A percentile compares a stretch with the other conserved stretches of the same genome.
These are phyloP conservation scores for Fusarium sp. DNA, from an alignment of 2,329 filamentous ascomycete genomes.

Conservation along the genomic window DNA sequence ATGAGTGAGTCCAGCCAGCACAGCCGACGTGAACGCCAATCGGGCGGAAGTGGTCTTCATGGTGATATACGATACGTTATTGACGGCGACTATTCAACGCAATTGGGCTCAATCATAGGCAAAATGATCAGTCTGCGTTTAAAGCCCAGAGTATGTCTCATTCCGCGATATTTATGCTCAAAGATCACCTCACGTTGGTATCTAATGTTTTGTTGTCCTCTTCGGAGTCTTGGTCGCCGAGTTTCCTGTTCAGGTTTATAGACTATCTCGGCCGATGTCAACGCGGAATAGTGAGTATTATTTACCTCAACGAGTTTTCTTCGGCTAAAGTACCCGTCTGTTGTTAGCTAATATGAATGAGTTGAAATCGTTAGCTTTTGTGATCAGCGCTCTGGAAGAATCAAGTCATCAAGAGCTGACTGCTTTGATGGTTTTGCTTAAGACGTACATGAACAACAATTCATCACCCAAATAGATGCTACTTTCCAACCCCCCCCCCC, in stretches of 20 bases:
- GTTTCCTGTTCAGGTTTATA: slow-evolving; percentile 41
- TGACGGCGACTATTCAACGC: not conserved
- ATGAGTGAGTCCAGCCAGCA: slow-evolving; percentile 37
- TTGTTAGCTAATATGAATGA: not conserved
- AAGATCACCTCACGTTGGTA: not conserved
- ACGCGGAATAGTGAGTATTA: slow-evolving; percentile 1
- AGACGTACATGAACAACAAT: not conserved
- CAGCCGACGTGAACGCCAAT: slow-evolving; percentile 9
- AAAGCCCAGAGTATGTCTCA: not conserved
- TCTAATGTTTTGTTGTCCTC: slow-evolving; percentile 44
- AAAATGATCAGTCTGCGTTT: not conserved
- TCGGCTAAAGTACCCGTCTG: slow-evolving; percentile 16
- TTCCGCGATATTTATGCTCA: slow-evolving; percentile 33
- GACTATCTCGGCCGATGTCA: slow-evolving; percentile 10
- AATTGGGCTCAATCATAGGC: not conserved
- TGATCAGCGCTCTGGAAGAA: not conserved
- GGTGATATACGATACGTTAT: slow-evolving; percentile 2
- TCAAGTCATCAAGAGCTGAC: not conserved
- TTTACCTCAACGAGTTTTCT: not conserved
- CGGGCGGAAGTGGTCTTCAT: slow-evolving; percentile 43
- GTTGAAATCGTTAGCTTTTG: not conserved
- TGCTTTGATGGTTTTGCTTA: not conserved
- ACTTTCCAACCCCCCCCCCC: not conserved
- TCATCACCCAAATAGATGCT: not conserved
- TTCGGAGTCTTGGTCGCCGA: slow-evolving; percentile 46